Base-by-base conservation (phyloP, 306 rosid species). In the Vigna trinervia region DNA sequence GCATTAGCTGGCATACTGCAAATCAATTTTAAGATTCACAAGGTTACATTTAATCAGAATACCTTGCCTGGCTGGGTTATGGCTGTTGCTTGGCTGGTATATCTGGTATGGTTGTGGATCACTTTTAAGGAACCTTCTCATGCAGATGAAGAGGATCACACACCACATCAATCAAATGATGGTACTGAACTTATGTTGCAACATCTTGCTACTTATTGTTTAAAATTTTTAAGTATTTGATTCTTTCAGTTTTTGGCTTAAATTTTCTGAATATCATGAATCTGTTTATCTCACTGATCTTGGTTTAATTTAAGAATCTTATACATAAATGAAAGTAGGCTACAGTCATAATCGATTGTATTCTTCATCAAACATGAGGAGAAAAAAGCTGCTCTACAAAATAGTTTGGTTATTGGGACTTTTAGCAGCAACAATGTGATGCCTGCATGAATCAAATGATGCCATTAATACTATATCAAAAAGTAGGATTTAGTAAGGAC, bases 21-120 rank as follows among this genome's bases (percentile, higher is more conserved):
- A 84, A 93, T 78, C 8, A 38, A 93, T 41, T 93, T 96, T 78
- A 91, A 86, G 87, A 82, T 96, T 85, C 88, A 78, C 85, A 91
- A 87, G 81, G 84, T 96, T 69, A 92, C 99, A 41, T 89, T 93
- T 84, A 90, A 96, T 81, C 87, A 89, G 82, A 65, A 83, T 54
- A 96, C 99, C 73, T 83, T 96, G 61, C 99, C 99, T 50, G 99
- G 99, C 50, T 96, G 99, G 99, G 93, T 93, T 69, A 96, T 96
- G 99, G 86, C 96, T 73, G 64, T 85, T 60, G 94, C 96, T 60
- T 96, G 99, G 99, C 86, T 96, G 59, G 8, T 96, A 54, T 96
- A 96, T 80, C 89, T 96, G 6, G 6, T 87, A 62, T 96, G 96
- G 99, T 66, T 91, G 82, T 93, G 93, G 58, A 85, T 93, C 78